phyloP scores from a whole-genome alignment of 1,139 yeast species.

The Pichia sp. region DNA sequence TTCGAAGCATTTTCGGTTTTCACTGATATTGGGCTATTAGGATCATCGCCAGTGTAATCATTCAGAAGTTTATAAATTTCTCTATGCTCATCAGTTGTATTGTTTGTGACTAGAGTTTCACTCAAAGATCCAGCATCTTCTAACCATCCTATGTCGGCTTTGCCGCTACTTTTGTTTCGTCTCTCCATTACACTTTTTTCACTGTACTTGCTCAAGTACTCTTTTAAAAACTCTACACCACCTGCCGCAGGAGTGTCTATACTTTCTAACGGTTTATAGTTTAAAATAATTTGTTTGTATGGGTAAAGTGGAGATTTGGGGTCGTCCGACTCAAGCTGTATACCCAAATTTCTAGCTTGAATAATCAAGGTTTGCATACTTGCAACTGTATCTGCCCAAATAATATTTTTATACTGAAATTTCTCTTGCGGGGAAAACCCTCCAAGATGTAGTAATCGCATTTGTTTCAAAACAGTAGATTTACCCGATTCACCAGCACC shows the following conservation, averaged over 20 bases:
- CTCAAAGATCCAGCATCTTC: conserved; percentile 14
- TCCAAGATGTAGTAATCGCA: conserved; percentile 76
- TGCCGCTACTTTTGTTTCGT: conserved; percentile 48
- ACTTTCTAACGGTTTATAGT: conserved; percentile 52
- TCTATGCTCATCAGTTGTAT: conserved; percentile 11
- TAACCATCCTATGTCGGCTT: conserved; percentile 41
- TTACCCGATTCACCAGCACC: conserved; percentile 98
- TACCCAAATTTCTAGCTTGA: conserved; percentile 59
- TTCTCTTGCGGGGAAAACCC: conserved; percentile 81
- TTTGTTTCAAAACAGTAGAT: conserved; percentile 90
- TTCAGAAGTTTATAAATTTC: conserved; percentile 19
- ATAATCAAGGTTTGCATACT: conserved; percentile 77
- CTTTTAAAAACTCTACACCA: conserved; percentile 54
- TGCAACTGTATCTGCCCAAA: conserved; percentile 90
- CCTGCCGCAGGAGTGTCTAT: conserved; percentile 67
- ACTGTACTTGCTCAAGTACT: conserved; percentile 56
- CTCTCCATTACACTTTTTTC: conserved; percentile 46
- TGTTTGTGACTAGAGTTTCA: conserved; percentile 6
- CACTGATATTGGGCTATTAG: background rate
- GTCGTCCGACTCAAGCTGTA: conserved; percentile 54
- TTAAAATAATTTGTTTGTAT: conserved; percentile 43
- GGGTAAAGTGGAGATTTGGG: conserved; percentile 37
- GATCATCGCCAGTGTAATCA: conserved; percentile 14
- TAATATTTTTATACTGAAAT: conserved; percentile 75
- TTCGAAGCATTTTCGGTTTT: conserved; percentile 17